Conservation (phyloP, 2,329 filamentous ascomycete species). For the Colletotrichum liriopes region DNA sequence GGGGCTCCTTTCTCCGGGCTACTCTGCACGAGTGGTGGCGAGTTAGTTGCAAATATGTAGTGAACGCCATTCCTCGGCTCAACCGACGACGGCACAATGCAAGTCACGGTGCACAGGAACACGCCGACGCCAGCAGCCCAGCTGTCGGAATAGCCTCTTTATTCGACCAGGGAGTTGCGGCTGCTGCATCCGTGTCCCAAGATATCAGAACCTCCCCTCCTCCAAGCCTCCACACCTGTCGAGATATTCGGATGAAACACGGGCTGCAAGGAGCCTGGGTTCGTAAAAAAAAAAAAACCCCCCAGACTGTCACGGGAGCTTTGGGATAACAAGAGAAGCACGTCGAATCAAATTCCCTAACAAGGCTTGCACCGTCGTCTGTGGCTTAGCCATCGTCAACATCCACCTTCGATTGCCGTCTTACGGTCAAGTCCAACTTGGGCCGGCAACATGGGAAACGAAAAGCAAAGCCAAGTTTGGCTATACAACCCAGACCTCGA, state of each 20-base stretch:
- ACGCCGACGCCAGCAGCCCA: slow-evolving; percentile 7
- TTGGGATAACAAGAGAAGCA: slow-evolving; percentile 28
- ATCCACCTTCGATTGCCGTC: not conserved
- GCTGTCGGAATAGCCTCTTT: not conserved
- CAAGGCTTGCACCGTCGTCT: slow-evolving; percentile 19
- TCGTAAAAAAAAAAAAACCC: slow-evolving; percentile 16
- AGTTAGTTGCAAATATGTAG: slow-evolving; percentile 5
- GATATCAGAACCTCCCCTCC: not conserved
- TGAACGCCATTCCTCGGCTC: slow-evolving; percentile 9
- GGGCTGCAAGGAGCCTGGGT: slow-evolving; percentile 32
- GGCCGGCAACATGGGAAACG: slow-evolving; percentile 13
- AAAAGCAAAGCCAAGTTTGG: slow-evolving; percentile 23
- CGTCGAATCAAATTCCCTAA: slow-evolving; percentile 10
- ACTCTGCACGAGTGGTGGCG: not conserved
- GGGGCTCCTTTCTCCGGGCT: not conserved
- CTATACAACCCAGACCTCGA: slow-evolving; percentile 14
- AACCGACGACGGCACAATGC: not conserved
- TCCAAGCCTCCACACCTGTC: slow-evolving; percentile 23
- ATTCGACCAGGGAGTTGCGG: slow-evolving; percentile 2
- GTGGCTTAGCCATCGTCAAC: slow-evolving; percentile 18
- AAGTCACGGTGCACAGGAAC: not conserved
- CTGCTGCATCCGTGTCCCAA: slow-evolving; percentile 19
- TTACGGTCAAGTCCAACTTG: not conserved
- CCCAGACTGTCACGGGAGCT: slow-evolving; percentile 29
- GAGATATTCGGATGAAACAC: slow-evolving; percentile 42